A percentile compares a stretch with the other conserved stretches of the same genome.
Conservation (phyloP, 345 rosid genomes). For the Noccaea bulbosa region DNA sequence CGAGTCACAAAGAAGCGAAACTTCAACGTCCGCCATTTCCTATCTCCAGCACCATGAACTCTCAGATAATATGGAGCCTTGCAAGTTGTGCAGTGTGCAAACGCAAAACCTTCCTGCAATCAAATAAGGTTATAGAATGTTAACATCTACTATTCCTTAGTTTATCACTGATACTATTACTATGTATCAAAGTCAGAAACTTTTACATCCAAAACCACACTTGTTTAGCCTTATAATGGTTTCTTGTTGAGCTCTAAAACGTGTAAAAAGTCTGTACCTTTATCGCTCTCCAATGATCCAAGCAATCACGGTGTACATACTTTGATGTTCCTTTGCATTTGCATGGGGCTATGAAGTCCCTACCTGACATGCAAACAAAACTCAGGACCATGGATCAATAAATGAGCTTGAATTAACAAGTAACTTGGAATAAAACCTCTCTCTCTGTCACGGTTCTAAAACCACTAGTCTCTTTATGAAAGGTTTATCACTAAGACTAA, state of each 20-base stretch:
- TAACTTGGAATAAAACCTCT: constrained; percentile 2
- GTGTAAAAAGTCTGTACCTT: constrained; percentile 51
- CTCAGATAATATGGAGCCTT: constrained; percentile 97
- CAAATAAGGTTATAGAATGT: not conserved
- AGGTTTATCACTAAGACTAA: constrained; percentile 22
- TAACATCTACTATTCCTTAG: constrained; percentile 3
- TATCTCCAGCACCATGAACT: constrained; percentile 95
- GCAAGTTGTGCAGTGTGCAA: constrained; percentile 99
- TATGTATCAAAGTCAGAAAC: constrained; percentile 12
- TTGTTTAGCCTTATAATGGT: not conserved
- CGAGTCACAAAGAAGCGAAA: constrained; percentile 98
- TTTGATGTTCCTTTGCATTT: constrained; percentile 97
- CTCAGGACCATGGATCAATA: constrained; percentile 12
- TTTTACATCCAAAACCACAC: not conserved
- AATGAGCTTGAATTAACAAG: constrained; percentile 25
- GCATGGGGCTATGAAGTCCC: constrained; percentile 99
- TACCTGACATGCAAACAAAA: constrained; percentile 57
- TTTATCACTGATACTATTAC: not conserved
- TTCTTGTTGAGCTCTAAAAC: constrained; percentile 6
- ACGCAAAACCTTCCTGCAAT: constrained; percentile 97
- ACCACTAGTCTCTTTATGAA: not conserved
- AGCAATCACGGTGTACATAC: constrained; percentile 96
- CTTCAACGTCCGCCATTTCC: constrained; percentile 95
- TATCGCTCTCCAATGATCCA: constrained; percentile 98
- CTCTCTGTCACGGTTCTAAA: not conserved